These are phyloP conservation scores for Cenchrus fungigraminus DNA, from an alignment of 176 grass and related monocot genomes.

Conservation along the genomic window DNA sequence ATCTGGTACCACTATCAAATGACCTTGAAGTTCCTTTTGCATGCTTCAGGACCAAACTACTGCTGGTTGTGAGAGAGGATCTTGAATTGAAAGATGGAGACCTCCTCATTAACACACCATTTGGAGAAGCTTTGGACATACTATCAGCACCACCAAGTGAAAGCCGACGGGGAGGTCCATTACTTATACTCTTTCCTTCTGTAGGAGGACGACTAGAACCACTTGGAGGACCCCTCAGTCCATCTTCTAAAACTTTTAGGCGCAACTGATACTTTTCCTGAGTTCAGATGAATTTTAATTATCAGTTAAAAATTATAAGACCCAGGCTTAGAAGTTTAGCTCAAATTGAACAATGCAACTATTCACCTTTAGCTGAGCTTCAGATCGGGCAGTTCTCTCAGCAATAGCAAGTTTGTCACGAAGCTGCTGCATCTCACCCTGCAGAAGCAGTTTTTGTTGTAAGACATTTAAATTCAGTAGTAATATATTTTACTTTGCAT, in stretches of 20 bases:
- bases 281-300: constrained; percentile 9
- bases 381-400: constrained; percentile 76
- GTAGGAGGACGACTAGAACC: constrained; percentile 56
- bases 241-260: constrained; percentile 91
- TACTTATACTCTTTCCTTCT: constrained; percentile 64
- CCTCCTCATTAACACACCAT: constrained; percentile 59
- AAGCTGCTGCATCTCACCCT: constrained; percentile 99
- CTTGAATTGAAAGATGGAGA: constrained; percentile 87
- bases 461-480: constrained; percentile 8
- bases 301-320: not conserved
- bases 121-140: constrained; percentile 63
- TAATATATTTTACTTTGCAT: not conserved
- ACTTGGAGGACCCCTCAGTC: constrained; percentile 68
- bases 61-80: constrained; percentile 69
- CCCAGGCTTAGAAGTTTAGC: not conserved
- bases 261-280: constrained; percentile 92
- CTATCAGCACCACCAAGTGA: constrained; percentile 81
- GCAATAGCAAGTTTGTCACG: constrained; percentile 91
- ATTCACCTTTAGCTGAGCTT: constrained; percentile 90
- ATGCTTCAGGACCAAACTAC: constrained; percentile 69
- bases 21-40: constrained; percentile 82
- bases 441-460: constrained; percentile 22
- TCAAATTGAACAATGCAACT: constrained; percentile 11
- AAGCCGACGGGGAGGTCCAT: constrained; percentile 67
- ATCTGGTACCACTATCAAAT: constrained; percentile 86